Percentiles rank a stretch among this genome's conserved stretches.
Evolutionary conservation across 208 protist species (phyloP).

Genomic region (Crithidia bombi): DNA sequence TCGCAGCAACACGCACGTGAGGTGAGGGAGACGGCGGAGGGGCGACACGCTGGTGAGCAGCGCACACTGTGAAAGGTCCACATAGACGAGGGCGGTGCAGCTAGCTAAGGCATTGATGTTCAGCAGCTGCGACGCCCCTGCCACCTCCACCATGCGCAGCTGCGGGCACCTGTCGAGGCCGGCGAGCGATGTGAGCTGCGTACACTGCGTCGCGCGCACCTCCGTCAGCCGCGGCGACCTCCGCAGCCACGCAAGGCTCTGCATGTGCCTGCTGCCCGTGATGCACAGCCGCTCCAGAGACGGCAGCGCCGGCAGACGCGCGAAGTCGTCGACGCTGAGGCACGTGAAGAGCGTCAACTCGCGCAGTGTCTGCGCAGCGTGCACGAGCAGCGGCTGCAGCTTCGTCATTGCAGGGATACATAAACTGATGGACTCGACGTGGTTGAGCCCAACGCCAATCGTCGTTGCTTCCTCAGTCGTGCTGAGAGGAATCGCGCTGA

Average conservation of each 20-base stretch:
- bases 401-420: conserved; percentile 3
- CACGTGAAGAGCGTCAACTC: conserved; percentile 32
- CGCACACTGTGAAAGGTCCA: conserved; percentile 25
- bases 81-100: conserved; percentile 11
- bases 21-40: conserved; percentile 1
- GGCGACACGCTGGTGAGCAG: conserved; percentile 4
- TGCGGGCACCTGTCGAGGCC: conserved; percentile 8
- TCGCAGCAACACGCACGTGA: conserved; percentile 10
- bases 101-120: neutral
- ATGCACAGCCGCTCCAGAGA: conserved; percentile 21
- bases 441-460: conserved; percentile 5
- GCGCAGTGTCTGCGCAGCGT: conserved; percentile 12
- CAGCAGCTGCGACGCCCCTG: neutral
- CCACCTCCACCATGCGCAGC: conserved; percentile 22
- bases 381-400: conserved; percentile 11
- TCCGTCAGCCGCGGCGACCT: conserved; percentile 16
- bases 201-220: conserved; percentile 33
- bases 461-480: neutral
- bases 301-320: conserved; percentile 17
- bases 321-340: conserved; percentile 8
- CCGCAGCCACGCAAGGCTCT: conserved; percentile 22
- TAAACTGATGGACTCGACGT: conserved; percentile 4
- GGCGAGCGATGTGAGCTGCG: conserved; percentile 14
- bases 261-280: conserved; percentile 22
- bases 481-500: neutral